Evolutionary conservation across 202 grass and related monocot species (phyloP).

Genomic region (Bolboschoenoplectus hybrid): DNA sequence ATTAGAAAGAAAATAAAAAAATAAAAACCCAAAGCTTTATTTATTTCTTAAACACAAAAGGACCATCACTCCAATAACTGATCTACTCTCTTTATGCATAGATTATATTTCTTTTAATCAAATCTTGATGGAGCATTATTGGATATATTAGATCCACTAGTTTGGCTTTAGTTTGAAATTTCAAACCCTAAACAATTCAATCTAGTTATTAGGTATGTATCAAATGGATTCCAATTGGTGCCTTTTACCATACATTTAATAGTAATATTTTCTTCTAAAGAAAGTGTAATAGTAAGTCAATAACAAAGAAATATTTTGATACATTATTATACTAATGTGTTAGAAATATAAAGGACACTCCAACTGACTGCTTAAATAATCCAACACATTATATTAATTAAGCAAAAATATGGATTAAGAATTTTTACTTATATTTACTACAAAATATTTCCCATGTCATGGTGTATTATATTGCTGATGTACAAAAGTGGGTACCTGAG

Average conservation of each 20-base stretch:
- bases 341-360: neutral
- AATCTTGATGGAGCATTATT: conserved; percentile 17
- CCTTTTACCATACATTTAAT: too few relatives aligned
- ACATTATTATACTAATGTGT: too few relatives aligned
- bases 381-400: too few relatives aligned
- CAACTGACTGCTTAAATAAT: neutral
- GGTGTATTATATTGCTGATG: neutral
- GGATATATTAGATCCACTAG: conserved; percentile 8
- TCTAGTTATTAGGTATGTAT: too few relatives aligned
- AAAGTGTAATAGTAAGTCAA: too few relatives aligned
- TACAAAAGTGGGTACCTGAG: conserved; percentile 18
- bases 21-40: neutral
- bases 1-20: conserved; percentile 10
- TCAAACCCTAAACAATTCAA: too few relatives aligned
- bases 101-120: conserved; percentile 3
- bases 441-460: neutral
- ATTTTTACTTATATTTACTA: neutral
- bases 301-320: too few relatives aligned
- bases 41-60: conserved; percentile 20
- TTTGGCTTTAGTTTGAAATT: neutral
- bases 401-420: neutral
- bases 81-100: conserved; percentile 39
- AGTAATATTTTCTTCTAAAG: too few relatives aligned
- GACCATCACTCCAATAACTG: conserved; percentile 24
- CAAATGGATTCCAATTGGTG: too few relatives aligned